Base-by-base conservation (phyloP, 116 monocot genomes). In the Posidonia oceanica region DNA sequence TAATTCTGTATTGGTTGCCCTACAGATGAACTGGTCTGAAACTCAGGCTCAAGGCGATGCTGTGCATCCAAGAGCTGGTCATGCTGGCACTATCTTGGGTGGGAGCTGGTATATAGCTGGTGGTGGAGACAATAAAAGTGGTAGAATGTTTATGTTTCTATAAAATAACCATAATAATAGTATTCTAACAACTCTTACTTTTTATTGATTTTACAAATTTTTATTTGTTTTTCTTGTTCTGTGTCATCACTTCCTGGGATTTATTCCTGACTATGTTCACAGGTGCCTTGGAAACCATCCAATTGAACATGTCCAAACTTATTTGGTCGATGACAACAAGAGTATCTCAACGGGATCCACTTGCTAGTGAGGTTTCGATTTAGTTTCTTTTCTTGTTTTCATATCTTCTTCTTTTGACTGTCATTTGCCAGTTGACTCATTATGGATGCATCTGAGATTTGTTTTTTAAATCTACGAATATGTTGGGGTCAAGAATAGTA, bases 1-100 rank as follows among this genome's bases (percentile, higher is more conserved):
- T 44, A 44, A 44, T 44, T 44, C 8, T 44, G 44, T 44, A 48
- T 48, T 23, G n/a, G 64, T 40, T 64, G 64, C 39, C 67, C 20
- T 67, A 2, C 79, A 95, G 95, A 86, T 91, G 95, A 88, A 88
- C 52, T 95, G 95, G 95, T 84, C 95, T 69, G 80, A 88, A 59
- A 76, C 87, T 66, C 82, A 86, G 14, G 79, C 78, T 63, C 88
- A 83, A 61, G 90, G 86, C 75, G 79, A 77, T 22, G 81, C 73
- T 76, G 78, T 87, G 39, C 76, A 54, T 55, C 88, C 90, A 51
- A 81, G 94, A 60, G 88, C 90, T 64, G 94, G 94, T 72, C 94
- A 94, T 82, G 90, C 94, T 67, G 80, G 87, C 14, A 68, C 86
- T 13, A 62, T 61, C 8, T 58, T 90, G 8, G 83, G 79, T 66